These are phyloP conservation scores for Pyrenophora seminiperda DNA, from an alignment of 2,329 filamentous ascomycete genomes.

Conservation along the genomic window DNA sequence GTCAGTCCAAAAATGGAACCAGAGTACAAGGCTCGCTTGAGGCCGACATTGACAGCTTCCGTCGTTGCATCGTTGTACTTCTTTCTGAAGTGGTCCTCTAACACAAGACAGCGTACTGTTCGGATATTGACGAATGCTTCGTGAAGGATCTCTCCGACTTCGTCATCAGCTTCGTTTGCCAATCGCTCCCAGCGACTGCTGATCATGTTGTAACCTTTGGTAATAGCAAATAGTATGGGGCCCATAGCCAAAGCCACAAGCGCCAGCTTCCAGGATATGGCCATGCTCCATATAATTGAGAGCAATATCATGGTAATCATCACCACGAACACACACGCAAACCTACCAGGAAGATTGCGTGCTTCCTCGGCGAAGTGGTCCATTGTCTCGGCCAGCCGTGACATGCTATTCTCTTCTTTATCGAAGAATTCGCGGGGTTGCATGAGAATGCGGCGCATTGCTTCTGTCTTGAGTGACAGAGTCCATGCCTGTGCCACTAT, in stretches of 20 bases:
- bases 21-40: constrained; percentile 68
- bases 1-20: constrained; percentile 79
- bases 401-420: constrained; percentile 65
- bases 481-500: constrained; percentile 76
- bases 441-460: constrained; percentile 70
- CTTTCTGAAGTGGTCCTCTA: constrained; percentile 72
- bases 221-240: constrained; percentile 70
- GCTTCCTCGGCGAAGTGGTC: constrained; percentile 87
- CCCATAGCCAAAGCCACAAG: constrained; percentile 73
- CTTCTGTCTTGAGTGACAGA: constrained; percentile 69
- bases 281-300: constrained; percentile 75
- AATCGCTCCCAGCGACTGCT: constrained; percentile 74
- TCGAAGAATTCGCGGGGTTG: constrained; percentile 85
- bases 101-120: constrained; percentile 74
- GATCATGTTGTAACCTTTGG: constrained; percentile 67
- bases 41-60: constrained; percentile 64
- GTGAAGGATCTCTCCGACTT: constrained; percentile 66
- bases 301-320: constrained; percentile 69
- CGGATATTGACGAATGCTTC: constrained; percentile 81
- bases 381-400: constrained; percentile 70
- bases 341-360: constrained; percentile 78
- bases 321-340: constrained; percentile 71
- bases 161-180: constrained; percentile 67
- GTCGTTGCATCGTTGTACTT: constrained; percentile 64
- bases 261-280: constrained; percentile 78